Conservation (phyloP, 1,139 yeast species). For the Protomyces gravidus region DNA sequence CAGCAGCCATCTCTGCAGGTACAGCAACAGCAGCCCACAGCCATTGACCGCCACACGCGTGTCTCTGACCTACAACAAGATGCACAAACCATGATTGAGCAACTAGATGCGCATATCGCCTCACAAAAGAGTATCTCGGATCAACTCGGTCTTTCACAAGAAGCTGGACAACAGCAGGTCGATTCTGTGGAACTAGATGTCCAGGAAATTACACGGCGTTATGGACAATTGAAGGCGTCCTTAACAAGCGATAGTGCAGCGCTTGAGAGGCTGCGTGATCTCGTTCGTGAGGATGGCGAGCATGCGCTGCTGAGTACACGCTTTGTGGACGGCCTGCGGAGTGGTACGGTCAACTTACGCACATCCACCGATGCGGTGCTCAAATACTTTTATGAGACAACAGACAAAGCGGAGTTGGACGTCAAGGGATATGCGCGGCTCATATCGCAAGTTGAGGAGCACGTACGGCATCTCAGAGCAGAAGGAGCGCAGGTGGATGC, state of each 20-base stretch:
- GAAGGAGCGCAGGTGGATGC: conserved; percentile 38
- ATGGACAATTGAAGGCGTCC: conserved; percentile 64
- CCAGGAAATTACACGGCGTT: conserved; percentile 60
- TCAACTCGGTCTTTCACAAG: conserved; percentile 60
- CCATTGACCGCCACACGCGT: conserved; percentile 76
- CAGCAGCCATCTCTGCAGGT: conserved; percentile 3
- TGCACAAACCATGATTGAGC: conserved; percentile 71
- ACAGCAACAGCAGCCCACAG: neutral
- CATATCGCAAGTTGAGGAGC: conserved; percentile 66
- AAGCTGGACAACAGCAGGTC: conserved; percentile 64
- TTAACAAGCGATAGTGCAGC: conserved; percentile 55
- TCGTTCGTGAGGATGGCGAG: conserved; percentile 36
- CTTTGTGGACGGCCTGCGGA: conserved; percentile 59
- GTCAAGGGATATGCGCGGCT: conserved; percentile 64
- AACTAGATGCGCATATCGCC: conserved; percentile 75
- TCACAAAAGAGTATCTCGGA: conserved; percentile 80
- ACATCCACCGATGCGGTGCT: conserved; percentile 49
- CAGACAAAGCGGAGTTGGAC: conserved; percentile 52
- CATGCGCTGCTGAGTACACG: conserved; percentile 67
- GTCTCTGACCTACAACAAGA: conserved; percentile 79
- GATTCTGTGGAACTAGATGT: conserved; percentile 83
- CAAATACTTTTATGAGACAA: conserved; percentile 52
- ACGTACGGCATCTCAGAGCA: conserved; percentile 64
- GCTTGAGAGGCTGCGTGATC: conserved; percentile 46
- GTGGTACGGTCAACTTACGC: conserved; percentile 63